Conservation (phyloP, 495 filamentous ascomycete genomes). For the Sabuloglossum arenarium region DNA sequence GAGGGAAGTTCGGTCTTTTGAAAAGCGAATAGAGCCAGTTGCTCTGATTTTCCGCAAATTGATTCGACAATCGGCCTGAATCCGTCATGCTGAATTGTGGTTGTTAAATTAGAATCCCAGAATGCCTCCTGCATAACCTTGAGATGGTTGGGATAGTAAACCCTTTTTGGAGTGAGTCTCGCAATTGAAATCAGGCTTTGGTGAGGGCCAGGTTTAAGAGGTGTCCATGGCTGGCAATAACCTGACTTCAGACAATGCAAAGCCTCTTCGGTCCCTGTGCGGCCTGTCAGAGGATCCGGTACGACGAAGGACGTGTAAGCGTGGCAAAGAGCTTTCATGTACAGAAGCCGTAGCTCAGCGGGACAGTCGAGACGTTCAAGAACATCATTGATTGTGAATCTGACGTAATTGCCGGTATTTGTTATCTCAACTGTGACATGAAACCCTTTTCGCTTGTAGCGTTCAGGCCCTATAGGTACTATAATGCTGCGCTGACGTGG, state of each 20-base stretch:
- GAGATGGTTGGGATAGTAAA: neutral
- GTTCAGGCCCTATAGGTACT: conserved; percentile 6
- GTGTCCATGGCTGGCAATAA: conserved; percentile 3
- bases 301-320: conserved; percentile 4
- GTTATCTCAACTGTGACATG: conserved; percentile 17
- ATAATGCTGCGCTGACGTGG: conserved; percentile 15
- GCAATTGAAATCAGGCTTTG: neutral
- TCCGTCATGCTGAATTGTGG: conserved; percentile 31
- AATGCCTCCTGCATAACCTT: neutral
- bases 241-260: neutral
- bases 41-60: conserved; percentile 22
- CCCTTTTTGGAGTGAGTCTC: neutral
- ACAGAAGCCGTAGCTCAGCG: neutral
- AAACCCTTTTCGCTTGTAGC: conserved; percentile 5
- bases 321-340: neutral
- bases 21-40: conserved; percentile 15
- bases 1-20: neutral
- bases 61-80: conserved; percentile 19
- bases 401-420: conserved; percentile 14
- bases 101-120: conserved; percentile 16
- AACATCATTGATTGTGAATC: conserved; percentile 13
- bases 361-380: neutral
- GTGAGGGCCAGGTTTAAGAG: neutral
- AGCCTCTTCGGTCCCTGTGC: conserved; percentile 5
- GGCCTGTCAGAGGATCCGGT: conserved; percentile 3